Evolutionary conservation across 805 yeast genomes (phyloP).

Genomic region (Pichia manshurica): DNA sequence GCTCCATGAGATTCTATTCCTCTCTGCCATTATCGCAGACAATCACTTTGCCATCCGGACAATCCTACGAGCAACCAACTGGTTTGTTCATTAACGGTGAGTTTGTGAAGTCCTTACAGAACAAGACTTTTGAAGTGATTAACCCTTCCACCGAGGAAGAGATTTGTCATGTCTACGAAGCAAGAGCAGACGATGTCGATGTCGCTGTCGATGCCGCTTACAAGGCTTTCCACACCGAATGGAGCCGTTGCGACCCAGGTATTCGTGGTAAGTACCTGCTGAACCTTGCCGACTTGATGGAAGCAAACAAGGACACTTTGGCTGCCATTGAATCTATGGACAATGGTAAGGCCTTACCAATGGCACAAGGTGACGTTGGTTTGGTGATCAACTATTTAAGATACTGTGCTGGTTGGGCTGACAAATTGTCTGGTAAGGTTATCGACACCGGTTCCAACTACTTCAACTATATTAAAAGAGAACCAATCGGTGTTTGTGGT

Average conservation of each 20-base stretch:
- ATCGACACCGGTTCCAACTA: slow-evolving; percentile 71
- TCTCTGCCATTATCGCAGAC: slow-evolving; percentile 23
- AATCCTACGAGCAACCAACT: slow-evolving; percentile 36
- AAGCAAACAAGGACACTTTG: slow-evolving; percentile 60
- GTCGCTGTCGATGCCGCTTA: slow-evolving; percentile 81
- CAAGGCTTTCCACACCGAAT: slow-evolving; percentile 59
- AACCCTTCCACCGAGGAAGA: slow-evolving; percentile 70
- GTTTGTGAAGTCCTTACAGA: slow-evolving; percentile 48
- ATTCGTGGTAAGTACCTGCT: slow-evolving; percentile 56
- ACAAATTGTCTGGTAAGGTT: slow-evolving; percentile 71
- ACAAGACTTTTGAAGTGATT: slow-evolving; percentile 56
- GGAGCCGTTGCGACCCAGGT: slow-evolving; percentile 68
- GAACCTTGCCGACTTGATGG: slow-evolving; percentile 75
- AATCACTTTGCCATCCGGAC: slow-evolving; percentile 32
- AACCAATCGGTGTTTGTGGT: slow-evolving; percentile 93
- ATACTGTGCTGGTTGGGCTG: slow-evolving; percentile 89
- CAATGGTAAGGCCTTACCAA: slow-evolving; percentile 76
- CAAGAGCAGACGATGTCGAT: slow-evolving; percentile 73
- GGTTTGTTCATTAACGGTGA: slow-evolving; percentile 64
- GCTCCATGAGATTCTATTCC: slow-evolving; percentile 16
- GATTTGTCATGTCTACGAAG: slow-evolving; percentile 66
- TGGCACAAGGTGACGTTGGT: slow-evolving; percentile 71
- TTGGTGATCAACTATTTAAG: slow-evolving; percentile 65
- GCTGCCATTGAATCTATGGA: slow-evolving; percentile 83
- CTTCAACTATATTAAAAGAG: slow-evolving; percentile 75